These are phyloP conservation scores for Plasmodium gallinaceum DNA, from an alignment of 169 alveolate genomes.

Conservation along the genomic window DNA sequence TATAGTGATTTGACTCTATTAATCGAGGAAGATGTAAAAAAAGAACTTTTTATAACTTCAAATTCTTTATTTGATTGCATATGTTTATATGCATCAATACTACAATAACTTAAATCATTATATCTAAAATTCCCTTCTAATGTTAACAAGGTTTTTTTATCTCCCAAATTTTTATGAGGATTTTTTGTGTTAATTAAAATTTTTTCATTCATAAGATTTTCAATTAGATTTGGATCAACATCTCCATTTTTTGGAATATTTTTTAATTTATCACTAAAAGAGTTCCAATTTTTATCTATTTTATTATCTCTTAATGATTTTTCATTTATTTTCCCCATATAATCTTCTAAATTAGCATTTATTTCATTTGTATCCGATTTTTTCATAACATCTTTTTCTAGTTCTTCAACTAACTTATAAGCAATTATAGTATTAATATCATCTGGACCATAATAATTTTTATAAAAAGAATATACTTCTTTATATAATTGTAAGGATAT, in stretches of 20 bases:
- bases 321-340: slow-evolving; percentile 5
- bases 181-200: slow-evolving; percentile 49
- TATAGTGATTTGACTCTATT: slow-evolving; percentile 82
- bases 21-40: slow-evolving; percentile 45
- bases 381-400: slow-evolving; percentile 56
- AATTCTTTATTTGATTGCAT: slow-evolving; percentile 74
- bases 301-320: slow-evolving; percentile 8
- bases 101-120: slow-evolving; percentile 46
- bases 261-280: slow-evolving; percentile 18
- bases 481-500: slow-evolving; percentile 86
- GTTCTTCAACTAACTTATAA: slow-evolving; percentile 79
- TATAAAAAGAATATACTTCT: slow-evolving; percentile 86
- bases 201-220: slow-evolving; percentile 68
- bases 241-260: slow-evolving; percentile 19
- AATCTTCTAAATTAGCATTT: neutral
- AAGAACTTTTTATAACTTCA: slow-evolving; percentile 52
- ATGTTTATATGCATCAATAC: slow-evolving; percentile 73
- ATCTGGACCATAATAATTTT: slow-evolving; percentile 83
- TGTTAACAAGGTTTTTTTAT: slow-evolving; percentile 50
- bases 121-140: slow-evolving; percentile 45
- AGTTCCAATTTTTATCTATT: slow-evolving; percentile 4
- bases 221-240: slow-evolving; percentile 53
- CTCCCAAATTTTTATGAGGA: slow-evolving; percentile 31
- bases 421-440: slow-evolving; percentile 86
- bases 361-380: neutral